Percentiles rank a stretch among this genome's conserved stretches.
Evolutionary conservation across 1,284 basidiomycete species (phyloP).

Genomic region (Ustilago curta): DNA sequence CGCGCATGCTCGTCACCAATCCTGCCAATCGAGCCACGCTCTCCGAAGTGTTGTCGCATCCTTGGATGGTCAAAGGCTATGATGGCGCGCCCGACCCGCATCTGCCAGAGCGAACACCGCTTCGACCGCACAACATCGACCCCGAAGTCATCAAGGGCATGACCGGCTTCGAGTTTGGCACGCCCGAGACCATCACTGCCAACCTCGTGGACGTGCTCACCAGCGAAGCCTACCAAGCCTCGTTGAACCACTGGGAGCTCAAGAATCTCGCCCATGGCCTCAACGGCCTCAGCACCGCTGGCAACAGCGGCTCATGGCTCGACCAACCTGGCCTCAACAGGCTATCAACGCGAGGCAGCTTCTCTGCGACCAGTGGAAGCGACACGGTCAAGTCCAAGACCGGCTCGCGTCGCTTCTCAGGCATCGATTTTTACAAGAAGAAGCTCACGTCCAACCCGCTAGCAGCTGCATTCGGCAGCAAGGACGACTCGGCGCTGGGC

Average conservation of each 20-base stretch:
- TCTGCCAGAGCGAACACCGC: conserved; percentile 86
- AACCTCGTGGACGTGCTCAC: conserved; percentile 80
- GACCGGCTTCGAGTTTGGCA: conserved; percentile 96
- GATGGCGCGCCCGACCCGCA: conserved; percentile 83
- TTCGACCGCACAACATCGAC: conserved; percentile 87
- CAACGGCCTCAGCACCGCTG: conserved; percentile 48
- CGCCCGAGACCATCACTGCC: conserved; percentile 84
- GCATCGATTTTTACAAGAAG: conserved; percentile 92
- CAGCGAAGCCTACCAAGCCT: conserved; percentile 81
- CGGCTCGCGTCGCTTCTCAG: conserved; percentile 78
- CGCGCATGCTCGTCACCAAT: conserved; percentile 95
- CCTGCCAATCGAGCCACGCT: conserved; percentile 86
- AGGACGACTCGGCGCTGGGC: conserved; percentile 39
- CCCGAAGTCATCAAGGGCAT: conserved; percentile 86
- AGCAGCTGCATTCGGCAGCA: conserved; percentile 51
- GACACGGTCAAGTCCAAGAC: conserved; percentile 53
- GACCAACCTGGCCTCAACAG: conserved; percentile 34
- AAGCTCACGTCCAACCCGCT: conserved; percentile 74
- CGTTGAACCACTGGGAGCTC: conserved; percentile 80
- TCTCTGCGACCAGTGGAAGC: conserved; percentile 15
- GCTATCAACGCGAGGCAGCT: conserved; percentile 34
- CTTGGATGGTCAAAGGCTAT: conserved; percentile 95
- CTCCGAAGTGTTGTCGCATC: conserved; percentile 86
- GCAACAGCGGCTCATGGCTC: conserved; percentile 66
- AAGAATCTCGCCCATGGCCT: conserved; percentile 66